Evolutionary conservation across 2,329 filamentous ascomycete genomes (phyloP), one percentile per base, ranked within the genome.

Genomic region (Harringtonia lauricola): DNA sequence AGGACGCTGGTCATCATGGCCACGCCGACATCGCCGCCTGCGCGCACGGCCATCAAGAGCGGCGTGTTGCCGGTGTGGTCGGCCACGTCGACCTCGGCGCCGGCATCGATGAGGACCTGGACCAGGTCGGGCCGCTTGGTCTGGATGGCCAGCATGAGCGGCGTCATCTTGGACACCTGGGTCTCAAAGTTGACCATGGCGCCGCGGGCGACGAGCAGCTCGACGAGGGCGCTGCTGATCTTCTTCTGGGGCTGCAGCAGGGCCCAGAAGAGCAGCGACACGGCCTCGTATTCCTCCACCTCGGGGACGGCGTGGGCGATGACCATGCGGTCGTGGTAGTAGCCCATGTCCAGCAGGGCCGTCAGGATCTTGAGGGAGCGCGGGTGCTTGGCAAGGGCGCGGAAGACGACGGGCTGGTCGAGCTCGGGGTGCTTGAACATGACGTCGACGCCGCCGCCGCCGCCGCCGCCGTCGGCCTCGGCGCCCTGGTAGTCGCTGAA

Each of bases 181-280:
- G 75, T 71, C 50, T 73, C 66, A 22, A 71, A 70, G 53, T 78
- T 77, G 47, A 77, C 66, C 39, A 77, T 79, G 42, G 74, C 76
- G 39, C 70, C 54, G 48, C 66, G 55, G 53, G 65, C 60, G n/a
- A 83, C 59, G 18, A 83, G 61, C 39, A 76, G 57, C 48, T 72
- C 64, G 44, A 84, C 72, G 36, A 82, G 60, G 5, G 63, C 57
- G 29, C 71, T 75, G 56, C 75, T 79, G 41, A 82, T 67, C 47
- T 69, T 70, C 56, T 81, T 82, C 49, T 80, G 74, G 0, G 75
- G 74, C 49, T 81, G 76, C 8, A 74, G 60, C 41, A 83, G 63
- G 0, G 75, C 69, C 79, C 79, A 83, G 41, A 72, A 61, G 8
- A 83, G 59, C 2, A 79, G 61, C 2, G 73, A 74, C 36, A 79